Conservation (phyloP, 352 stramenopile species). For the Phytophthora tubulina region DNA sequence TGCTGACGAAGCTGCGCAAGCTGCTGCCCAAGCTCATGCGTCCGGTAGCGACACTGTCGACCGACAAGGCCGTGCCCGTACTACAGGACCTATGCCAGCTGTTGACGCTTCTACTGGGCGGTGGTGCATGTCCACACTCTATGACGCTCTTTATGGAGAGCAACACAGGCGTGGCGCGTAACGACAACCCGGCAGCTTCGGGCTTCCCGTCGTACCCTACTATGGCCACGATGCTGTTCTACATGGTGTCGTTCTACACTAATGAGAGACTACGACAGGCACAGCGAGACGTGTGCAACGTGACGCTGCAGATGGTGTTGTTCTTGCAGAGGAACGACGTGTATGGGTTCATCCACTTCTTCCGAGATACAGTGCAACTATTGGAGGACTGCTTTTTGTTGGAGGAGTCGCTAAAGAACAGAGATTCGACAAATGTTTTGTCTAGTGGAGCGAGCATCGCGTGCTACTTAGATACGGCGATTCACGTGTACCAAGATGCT, state of each 20-base stretch:
- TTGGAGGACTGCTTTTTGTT: constrained; percentile 68
- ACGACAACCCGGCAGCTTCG: constrained; percentile 17
- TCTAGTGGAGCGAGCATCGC: constrained; percentile 42
- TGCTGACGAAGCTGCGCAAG: constrained; percentile 76
- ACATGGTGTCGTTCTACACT: constrained; percentile 79
- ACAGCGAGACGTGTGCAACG: constrained; percentile 55
- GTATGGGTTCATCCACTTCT: constrained; percentile 74
- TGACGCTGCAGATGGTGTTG: constrained; percentile 63
- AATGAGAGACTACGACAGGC: constrained; percentile 48
- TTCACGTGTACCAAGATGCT: constrained; percentile 71
- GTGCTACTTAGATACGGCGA: constrained; percentile 67
- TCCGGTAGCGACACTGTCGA: constrained; percentile 48
- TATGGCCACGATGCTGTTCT: constrained; percentile 74
- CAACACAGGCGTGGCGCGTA: background rate
- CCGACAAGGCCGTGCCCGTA: constrained; percentile 44
- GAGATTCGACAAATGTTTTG: constrained; percentile 33
- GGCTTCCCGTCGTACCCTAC: constrained; percentile 55
- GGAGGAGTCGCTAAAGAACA: constrained; percentile 54
- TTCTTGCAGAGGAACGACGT: constrained; percentile 65
- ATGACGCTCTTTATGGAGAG: constrained; percentile 67
- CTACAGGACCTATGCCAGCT: constrained; percentile 71
- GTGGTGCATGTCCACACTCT: constrained; percentile 63
- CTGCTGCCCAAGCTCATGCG: constrained; percentile 78
- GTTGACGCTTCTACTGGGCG: constrained; percentile 55
- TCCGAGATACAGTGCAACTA: constrained; percentile 60